A percentile compares a stretch with the other conserved stretches of the same genome.
Conservation (phyloP, 805 yeast species). For the Zygoascus ofunaensis region DNA sequence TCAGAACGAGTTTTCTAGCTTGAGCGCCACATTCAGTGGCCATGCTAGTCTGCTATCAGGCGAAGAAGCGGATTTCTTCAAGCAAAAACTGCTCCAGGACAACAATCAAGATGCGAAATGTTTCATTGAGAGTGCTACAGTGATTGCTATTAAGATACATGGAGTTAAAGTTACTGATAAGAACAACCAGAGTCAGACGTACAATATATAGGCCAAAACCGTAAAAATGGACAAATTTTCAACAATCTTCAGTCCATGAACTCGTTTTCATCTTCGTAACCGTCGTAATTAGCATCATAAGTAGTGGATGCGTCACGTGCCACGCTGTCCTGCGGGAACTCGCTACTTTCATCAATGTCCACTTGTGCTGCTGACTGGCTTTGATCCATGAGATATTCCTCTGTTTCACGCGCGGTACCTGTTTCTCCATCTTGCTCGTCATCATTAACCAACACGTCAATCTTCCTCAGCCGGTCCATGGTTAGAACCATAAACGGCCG, state of each 20-base stretch:
- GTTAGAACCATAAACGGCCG: slow-evolving; percentile 72
- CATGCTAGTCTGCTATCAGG: slow-evolving; percentile 47
- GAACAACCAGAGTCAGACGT: slow-evolving; percentile 26
- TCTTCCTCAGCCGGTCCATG: slow-evolving; percentile 62
- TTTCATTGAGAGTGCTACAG: slow-evolving; percentile 57
- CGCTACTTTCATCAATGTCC: not conserved
- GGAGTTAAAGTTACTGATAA: slow-evolving; percentile 74
- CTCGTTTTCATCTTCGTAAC: not conserved
- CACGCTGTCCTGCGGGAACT: not conserved
- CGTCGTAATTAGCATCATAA: not conserved
- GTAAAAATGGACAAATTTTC: not conserved
- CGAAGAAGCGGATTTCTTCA: slow-evolving; percentile 51
- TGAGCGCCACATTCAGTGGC: slow-evolving; percentile 77
- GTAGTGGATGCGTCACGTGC: not conserved
- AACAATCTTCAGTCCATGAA: not conserved
- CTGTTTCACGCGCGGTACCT: no score
- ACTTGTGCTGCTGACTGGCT: not conserved
- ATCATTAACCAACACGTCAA: slow-evolving; percentile 12
- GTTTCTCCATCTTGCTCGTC: slow-evolving; percentile 9
- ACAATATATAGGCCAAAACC: slow-evolving; percentile 6
- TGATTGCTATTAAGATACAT: slow-evolving; percentile 55
- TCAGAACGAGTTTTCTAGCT: slow-evolving; percentile 67
- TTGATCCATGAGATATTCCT: not conserved
- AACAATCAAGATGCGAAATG: slow-evolving; percentile 45
- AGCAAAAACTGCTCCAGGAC: slow-evolving; percentile 48